Evolutionary conservation across 2,329 filamentous ascomycete species (phyloP), one percentile per base, ranked within the genome.

Genomic region (Fusarium virguliforme): DNA sequence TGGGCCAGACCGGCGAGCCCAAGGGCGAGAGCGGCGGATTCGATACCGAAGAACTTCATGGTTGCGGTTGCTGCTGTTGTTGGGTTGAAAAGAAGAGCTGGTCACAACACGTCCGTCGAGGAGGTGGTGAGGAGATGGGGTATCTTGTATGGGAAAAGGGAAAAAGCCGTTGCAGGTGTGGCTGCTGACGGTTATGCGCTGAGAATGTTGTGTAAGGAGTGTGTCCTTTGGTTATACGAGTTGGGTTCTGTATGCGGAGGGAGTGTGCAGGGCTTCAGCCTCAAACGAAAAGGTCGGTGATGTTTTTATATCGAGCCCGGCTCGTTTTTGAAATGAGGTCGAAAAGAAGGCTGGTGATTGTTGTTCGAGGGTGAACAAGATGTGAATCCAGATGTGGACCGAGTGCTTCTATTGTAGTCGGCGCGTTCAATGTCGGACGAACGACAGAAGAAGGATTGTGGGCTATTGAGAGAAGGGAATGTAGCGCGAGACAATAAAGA

Each of bases 1-100:
- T 83, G 79, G 68, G 82, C 83, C 56, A 84, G 78, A 70, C 83
- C 81, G 58, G 79, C 77, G 60, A 83, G 71, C 74, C 84, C 81
- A 72, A 86, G 70, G 74, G 84, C 74, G 71, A 81, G 75, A 68
- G 81, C 79, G 68, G 84, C 68, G 66, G 82, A 66, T 28, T 78
- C 40, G 63, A 74, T 71, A 54, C 43, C 38, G 59, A 78, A 65
- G 67, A 79, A 78, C 78, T 83, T 81, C 85, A 87, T 87, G 50
- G 75, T 84, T 72, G 62, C 57, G 30, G 43, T 48, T 10, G 70
- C 37, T 60, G 55, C 35, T 68, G 68, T 67, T 74, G 62, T 65
- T 46, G 9, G 26, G 10, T 58, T 28, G 12, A 26, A 18, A 57
- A 57, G 41, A 65, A 67, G 50, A 24, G 18, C n/a, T 62, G 30